A percentile compares a stretch with the other conserved stretches of the same genome.
These are phyloP conservation scores for Anisodus tanguticus DNA, from an alignment of 257 asterid species.

Conservation along the genomic window DNA sequence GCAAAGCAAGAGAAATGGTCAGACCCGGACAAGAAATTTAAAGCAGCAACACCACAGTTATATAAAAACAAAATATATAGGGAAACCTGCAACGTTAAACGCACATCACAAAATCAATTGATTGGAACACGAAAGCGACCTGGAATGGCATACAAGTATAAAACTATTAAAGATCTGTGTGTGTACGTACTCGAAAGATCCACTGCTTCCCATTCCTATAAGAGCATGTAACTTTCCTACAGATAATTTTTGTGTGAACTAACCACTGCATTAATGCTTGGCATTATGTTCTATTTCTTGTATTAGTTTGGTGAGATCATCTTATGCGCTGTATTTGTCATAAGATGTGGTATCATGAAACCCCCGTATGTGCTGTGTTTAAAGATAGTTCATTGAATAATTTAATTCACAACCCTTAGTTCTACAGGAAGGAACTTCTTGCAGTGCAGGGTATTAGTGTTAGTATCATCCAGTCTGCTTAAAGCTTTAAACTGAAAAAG, in stretches of 20 bases:
- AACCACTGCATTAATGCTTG: not conserved
- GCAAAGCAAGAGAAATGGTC: no score
- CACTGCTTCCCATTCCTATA: not conserved
- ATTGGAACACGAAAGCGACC: not conserved
- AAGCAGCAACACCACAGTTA: no score
- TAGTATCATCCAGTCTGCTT: not conserved
- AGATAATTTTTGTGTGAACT: not conserved
- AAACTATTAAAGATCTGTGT: not conserved
- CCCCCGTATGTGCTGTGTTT: not conserved
- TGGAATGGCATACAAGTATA: slow-evolving; percentile 23
- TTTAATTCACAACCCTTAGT: not conserved
- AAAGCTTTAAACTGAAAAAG: not conserved
- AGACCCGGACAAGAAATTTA: no score
- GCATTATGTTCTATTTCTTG: not conserved
- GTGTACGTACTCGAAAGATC: not conserved
- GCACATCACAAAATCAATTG: not conserved
- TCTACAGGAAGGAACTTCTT: not conserved
- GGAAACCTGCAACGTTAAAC: not conserved
- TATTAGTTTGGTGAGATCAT: not conserved
- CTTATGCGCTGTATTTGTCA: slow-evolving; percentile 5
- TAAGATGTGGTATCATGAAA: not conserved
- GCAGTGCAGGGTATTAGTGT: slow-evolving; percentile 2
- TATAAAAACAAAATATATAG: no score
- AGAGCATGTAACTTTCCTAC: not conserved
- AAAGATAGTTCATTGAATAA: not conserved